phyloP scores from a whole-genome alignment of 495 filamentous ascomycete genomes.

The Penicillium goetzii region DNA sequence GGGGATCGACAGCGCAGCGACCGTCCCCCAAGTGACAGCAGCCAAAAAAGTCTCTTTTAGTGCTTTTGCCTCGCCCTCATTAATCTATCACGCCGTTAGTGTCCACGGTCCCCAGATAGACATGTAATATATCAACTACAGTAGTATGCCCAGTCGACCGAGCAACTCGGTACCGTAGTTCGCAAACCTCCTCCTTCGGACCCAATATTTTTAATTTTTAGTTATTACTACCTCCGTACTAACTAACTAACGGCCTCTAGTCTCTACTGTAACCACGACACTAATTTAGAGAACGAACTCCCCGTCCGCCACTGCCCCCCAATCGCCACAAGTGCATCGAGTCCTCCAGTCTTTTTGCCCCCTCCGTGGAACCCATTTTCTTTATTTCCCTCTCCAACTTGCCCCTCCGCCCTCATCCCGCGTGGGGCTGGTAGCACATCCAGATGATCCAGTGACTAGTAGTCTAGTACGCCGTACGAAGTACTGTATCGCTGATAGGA shows the following conservation, averaged over 20 bases:
- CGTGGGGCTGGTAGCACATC: conserved; percentile 28
- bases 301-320: neutral
- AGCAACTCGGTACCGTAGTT: neutral
- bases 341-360: neutral
- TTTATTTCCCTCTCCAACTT: conserved; percentile 18
- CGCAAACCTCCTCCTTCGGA: neutral
- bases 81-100: conserved; percentile 1
- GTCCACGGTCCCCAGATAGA: neutral
- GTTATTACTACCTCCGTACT: neutral
- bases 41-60: conserved; percentile 21
- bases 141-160: neutral
- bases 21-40: conserved; percentile 35
- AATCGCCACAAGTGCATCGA: neutral
- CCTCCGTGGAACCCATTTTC: neutral
- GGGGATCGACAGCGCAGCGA: conserved; percentile 43
- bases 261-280: too few relatives aligned
- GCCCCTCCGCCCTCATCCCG: conserved; percentile 20
- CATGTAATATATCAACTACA: neutral
- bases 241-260: neutral
- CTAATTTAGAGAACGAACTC: neutral
- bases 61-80: neutral
- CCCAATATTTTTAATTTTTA: too few relatives aligned
- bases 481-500: neutral
- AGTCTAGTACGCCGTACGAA: too few relatives aligned
- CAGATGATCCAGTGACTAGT: neutral